Evolutionary conservation across 1,284 basidiomycete genomes (phyloP).

Genomic region (Pseudozyma hubeiensis): DNA sequence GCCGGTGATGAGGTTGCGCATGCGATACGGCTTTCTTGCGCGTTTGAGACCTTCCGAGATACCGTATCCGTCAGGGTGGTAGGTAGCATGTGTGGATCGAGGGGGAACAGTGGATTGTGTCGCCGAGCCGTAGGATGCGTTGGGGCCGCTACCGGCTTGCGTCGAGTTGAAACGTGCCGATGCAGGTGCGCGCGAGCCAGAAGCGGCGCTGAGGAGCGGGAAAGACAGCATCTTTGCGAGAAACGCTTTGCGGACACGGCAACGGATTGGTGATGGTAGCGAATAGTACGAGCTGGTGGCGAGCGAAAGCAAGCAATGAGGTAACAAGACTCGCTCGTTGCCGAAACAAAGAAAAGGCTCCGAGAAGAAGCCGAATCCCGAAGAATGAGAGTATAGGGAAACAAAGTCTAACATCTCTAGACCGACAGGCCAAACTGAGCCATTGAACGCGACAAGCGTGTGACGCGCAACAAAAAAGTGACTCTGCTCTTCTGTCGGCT

Average conservation of each 20-base stretch:
- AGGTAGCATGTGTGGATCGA: conserved; percentile 53
- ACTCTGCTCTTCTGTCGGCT: background rate
- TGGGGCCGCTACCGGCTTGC: conserved; percentile 21
- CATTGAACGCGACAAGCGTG: background rate
- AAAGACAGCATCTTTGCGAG: conserved; percentile 11
- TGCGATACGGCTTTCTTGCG: conserved; percentile 83
- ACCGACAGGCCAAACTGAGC: background rate
- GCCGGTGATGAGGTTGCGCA: conserved; percentile 84
- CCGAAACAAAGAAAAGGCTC: background rate
- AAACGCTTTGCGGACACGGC: background rate
- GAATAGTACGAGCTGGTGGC: no score
- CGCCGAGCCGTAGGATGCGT: conserved; percentile 25
- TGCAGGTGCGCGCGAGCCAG: conserved; percentile 6
- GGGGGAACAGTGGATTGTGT: conserved; percentile 45
- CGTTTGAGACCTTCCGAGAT: conserved; percentile 75
- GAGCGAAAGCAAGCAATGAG: no score
- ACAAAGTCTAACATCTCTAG: conserved; percentile 4
- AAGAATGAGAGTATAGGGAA: background rate
- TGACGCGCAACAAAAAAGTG: conserved; percentile 8
- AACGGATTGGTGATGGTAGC: no score
- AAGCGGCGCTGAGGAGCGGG: conserved; percentile 13
- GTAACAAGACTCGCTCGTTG: no score
- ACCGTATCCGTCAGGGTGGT: conserved; percentile 58
- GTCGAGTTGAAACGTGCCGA: conserved; percentile 33
- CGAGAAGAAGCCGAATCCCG: conserved; percentile 7